Base-by-base conservation (phyloP, 345 rosid genomes). In the Lenwebbia sp. region DNA sequence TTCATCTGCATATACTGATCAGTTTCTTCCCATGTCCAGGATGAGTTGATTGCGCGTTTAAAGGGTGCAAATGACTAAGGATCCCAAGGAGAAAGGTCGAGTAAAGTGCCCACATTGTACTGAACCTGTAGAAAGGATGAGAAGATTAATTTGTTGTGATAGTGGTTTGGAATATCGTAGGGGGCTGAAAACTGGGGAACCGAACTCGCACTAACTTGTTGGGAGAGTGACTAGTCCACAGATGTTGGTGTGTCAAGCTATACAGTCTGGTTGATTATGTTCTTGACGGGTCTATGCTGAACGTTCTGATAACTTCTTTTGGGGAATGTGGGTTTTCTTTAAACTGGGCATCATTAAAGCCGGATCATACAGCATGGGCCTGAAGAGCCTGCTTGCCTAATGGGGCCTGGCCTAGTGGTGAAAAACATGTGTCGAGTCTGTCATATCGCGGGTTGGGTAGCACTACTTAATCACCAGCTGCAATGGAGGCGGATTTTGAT, bases 1-100 rank as follows among this genome's bases (percentile, higher is more conserved):
- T 14, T 37, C 75, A 65, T 89, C 52, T 83, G 37, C 54, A 13
- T 50, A 33, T 17, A 37, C 88, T 82, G 81, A 82, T 87, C 33
- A 19, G 23, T 83, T 75, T 65, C 28, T 58, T 33, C 56, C 51
- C 86, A 0, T 65, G 37, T 92, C 91, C 96, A 97, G 99, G 98
- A 96, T 84, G 99, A 95, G 89, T 92, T 97, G 91, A 92, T 97
- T 52, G 91, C 93, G 3, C 95, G 98, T 86, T 87, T 97, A 92
- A 97, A 91, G 89, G 87, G 88, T 86, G 90, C 84, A 40, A 94
- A 81, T 86, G 90, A 92, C 57, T 90, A 89, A 89, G 78, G 26
- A 10, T 70, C 81, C 78, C 1, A 0, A 37, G 81, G 81, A 70
- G 81, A 70, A 37, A 70, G 47, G 47, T 37, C 2, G 7, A 70